phyloP scores from a whole-genome alignment of 2,329 filamentous ascomycete genomes.

The Neofusicoccum cordaticola region DNA sequence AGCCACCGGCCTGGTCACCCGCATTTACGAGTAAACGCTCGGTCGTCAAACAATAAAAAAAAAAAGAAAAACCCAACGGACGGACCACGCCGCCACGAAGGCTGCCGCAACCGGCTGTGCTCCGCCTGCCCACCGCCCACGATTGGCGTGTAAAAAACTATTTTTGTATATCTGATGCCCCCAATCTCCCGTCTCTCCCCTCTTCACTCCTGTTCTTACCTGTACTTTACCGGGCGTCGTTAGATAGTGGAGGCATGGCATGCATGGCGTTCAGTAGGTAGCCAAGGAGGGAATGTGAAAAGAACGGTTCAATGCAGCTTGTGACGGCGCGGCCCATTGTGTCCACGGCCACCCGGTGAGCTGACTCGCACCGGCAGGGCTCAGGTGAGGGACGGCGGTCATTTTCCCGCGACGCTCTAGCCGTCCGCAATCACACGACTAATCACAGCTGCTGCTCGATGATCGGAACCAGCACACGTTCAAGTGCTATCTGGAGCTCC shows the following conservation, averaged over 20 bases:
- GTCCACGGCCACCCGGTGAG: not conserved
- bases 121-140: not conserved
- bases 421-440: not conserved
- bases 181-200: not conserved
- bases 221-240: conserved; percentile 16
- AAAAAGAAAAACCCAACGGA: conserved; percentile 2
- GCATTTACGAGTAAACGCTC: conserved; percentile 31
- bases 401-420: not conserved
- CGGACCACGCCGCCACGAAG: not conserved
- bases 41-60: not conserved
- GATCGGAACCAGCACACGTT: no score
- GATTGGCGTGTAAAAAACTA: conserved; percentile 3
- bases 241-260: conserved; percentile 17
- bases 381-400: not conserved
- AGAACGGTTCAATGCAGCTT: not conserved
- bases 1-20: conserved; percentile 40
- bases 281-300: conserved; percentile 11
- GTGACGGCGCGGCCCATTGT: not conserved
- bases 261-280: conserved; percentile 14
- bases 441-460: not conserved
- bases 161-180: conserved; percentile 4
- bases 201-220: conserved; percentile 12
- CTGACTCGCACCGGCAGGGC: not conserved
- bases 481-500: not conserved
- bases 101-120: not conserved